phyloP scores from a whole-genome alignment of 768 basidiomycete species.

The Boletellus ananiceps region DNA sequence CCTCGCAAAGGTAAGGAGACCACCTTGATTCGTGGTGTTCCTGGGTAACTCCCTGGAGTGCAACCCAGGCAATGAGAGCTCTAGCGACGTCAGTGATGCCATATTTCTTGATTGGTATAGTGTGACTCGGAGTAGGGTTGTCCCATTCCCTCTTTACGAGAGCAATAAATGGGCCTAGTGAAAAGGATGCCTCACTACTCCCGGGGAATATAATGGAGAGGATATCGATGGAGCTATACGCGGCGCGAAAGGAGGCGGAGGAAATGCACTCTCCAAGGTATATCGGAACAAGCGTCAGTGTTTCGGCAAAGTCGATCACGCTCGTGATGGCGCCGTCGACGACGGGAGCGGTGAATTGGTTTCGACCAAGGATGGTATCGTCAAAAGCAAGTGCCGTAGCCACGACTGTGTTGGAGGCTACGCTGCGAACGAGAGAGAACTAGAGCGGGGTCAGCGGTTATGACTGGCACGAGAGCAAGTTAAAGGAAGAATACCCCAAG shows the following conservation, averaged over 20 bases:
- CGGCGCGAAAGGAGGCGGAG: constrained; percentile 68
- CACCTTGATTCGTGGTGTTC: constrained; percentile 74
- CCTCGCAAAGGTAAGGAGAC: constrained; percentile 62
- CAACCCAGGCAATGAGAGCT: constrained; percentile 75
- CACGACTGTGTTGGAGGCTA: constrained; percentile 56
- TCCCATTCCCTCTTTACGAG: constrained; percentile 79
- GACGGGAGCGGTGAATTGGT: constrained; percentile 51
- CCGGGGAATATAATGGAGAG: constrained; percentile 70
- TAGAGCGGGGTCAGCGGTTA: constrained; percentile 26
- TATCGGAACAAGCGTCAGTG: constrained; percentile 69
- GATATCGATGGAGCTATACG: constrained; percentile 70
- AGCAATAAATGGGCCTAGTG: constrained; percentile 71
- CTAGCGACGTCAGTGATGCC: constrained; percentile 62
- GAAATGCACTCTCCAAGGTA: constrained; percentile 73
- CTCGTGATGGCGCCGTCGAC: constrained; percentile 56
- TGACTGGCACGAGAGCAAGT: constrained; percentile 3
- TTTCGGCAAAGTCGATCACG: constrained; percentile 63
- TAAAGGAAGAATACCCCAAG: constrained; percentile 52
- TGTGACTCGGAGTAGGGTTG: constrained; percentile 46
- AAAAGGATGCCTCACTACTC: constrained; percentile 76
- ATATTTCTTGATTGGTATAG: constrained; percentile 55
- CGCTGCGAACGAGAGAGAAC: constrained; percentile 65
- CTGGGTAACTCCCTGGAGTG: constrained; percentile 75
- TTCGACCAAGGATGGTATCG: constrained; percentile 61
- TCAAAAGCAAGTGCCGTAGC: constrained; percentile 59